These are phyloP conservation scores for Penicillium sp. DNA, from an alignment of 2,329 filamentous ascomycete genomes.

Conservation along the genomic window DNA sequence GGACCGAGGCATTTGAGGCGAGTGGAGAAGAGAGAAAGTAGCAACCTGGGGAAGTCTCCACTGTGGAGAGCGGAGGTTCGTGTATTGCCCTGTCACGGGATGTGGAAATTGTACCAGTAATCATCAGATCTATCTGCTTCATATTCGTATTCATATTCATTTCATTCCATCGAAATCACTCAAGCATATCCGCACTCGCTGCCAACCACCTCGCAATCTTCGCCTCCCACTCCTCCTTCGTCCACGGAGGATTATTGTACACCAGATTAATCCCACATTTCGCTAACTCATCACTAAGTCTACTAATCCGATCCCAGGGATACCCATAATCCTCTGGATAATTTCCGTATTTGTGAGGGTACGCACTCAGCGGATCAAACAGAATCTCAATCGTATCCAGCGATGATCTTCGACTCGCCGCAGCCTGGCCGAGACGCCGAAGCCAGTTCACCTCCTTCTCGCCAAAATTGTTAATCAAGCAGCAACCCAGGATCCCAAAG, in stretches of 20 bases:
- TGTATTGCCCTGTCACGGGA: too few relatives aligned
- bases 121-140: too few relatives aligned
- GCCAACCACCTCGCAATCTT: neutral
- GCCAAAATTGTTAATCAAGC: constrained; percentile 15
- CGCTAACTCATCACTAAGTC: constrained; percentile 5
- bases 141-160: too few relatives aligned
- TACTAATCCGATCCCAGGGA: constrained; percentile 11
- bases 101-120: too few relatives aligned
- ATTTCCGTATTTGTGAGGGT: constrained; percentile 8
- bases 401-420: constrained; percentile 59
- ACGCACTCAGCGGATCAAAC: constrained; percentile 6
- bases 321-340: constrained; percentile 13
- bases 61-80: neutral
- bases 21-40: too few relatives aligned
- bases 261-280: constrained; percentile 3
- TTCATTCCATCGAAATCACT: too few relatives aligned
- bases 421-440: constrained; percentile 68
- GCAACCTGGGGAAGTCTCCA: neutral
- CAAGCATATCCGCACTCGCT: neutral
- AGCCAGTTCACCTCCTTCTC: constrained; percentile 65
- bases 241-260: constrained; percentile 8
- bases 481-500: constrained; percentile 10
- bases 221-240: constrained; percentile 12
- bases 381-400: constrained; percentile 12
- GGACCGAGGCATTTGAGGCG: neutral